phyloP scores from a whole-genome alignment of 495 filamentous ascomycete genomes.

The Lichina pygmaea region DNA sequence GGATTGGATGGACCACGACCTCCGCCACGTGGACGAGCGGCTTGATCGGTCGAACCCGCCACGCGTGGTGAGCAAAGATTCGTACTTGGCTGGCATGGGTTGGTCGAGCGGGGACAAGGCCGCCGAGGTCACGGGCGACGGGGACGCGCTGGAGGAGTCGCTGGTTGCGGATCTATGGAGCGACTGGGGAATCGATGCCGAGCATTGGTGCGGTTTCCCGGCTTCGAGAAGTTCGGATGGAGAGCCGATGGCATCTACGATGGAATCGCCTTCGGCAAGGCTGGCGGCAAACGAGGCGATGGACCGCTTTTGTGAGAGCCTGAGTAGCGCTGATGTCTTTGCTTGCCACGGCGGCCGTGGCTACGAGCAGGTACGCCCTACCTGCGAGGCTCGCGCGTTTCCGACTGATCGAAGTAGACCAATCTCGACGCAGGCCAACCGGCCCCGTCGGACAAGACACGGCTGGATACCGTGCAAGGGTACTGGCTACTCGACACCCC shows the following conservation, averaged over 20 bases:
- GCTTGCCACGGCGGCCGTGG: not conserved
- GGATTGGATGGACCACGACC: slow-evolving; percentile 58
- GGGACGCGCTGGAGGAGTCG: slow-evolving; percentile 19
- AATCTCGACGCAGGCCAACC: slow-evolving; percentile 34
- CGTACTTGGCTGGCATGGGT: slow-evolving; percentile 56
- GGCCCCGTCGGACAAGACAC: slow-evolving; percentile 25
- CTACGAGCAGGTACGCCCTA: too few relatives aligned
- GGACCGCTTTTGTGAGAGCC: slow-evolving; percentile 3
- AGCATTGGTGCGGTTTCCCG: slow-evolving; percentile 14
- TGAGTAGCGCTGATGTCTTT: slow-evolving; percentile 14
- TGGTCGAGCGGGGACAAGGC: slow-evolving; percentile 33
- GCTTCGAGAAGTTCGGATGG: slow-evolving; percentile 11
- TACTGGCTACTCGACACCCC: slow-evolving; percentile 28
- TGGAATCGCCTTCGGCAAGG: not conserved
- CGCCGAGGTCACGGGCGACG: slow-evolving; percentile 2
- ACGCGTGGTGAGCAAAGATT: slow-evolving; percentile 61
- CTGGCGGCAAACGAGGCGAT: slow-evolving; percentile 1
- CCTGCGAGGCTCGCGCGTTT: too few relatives aligned
- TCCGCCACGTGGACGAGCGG: slow-evolving; percentile 41
- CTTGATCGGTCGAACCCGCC: slow-evolving; percentile 23
- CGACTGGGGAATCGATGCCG: slow-evolving; percentile 26
- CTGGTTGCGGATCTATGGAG: slow-evolving; percentile 25
- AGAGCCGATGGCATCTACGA: not conserved
- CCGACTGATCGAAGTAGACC: slow-evolving; percentile 15
- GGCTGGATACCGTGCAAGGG: slow-evolving; percentile 36